These are phyloP conservation scores for Diutina ranongensis DNA, from an alignment of 1,139 yeast genomes.

Conservation along the genomic window DNA sequence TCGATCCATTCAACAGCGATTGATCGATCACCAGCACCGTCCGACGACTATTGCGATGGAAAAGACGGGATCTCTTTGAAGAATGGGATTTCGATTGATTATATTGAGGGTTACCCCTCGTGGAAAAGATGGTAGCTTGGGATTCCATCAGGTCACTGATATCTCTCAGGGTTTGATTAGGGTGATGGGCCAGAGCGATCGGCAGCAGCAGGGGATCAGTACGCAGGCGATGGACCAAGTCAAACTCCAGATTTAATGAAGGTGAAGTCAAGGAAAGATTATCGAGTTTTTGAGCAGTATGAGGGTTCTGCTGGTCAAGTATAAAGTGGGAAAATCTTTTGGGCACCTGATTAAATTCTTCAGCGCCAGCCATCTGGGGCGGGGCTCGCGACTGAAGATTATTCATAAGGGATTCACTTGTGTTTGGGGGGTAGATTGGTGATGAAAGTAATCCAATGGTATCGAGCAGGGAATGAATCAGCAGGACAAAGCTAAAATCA, in stretches of 20 bases:
- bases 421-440: not conserved
- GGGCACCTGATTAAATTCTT: conserved; percentile 24
- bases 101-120: conserved; percentile 14
- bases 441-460: not conserved
- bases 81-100: not conserved
- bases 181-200: not conserved
- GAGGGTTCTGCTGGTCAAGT: conserved; percentile 19
- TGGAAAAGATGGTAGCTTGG: conserved; percentile 36
- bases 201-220: conserved; percentile 1
- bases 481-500: not conserved
- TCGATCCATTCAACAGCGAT: not conserved
- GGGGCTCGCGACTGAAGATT: not conserved
- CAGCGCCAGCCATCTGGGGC: not conserved
- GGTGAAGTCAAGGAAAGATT: conserved; percentile 8
- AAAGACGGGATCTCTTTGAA: not conserved
- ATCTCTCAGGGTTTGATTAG: conserved; percentile 7
- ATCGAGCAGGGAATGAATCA: not conserved
- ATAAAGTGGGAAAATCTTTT: conserved; percentile 32
- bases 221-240: not conserved
- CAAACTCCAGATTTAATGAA: conserved; percentile 2
- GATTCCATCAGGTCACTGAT: conserved; percentile 32
- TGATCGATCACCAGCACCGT: not conserved
- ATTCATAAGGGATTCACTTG: not conserved
- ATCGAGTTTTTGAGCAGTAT: not conserved
- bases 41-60: not conserved